Base-by-base conservation (phyloP, 306 rosid species). In the Crataegus laevigata region DNA sequence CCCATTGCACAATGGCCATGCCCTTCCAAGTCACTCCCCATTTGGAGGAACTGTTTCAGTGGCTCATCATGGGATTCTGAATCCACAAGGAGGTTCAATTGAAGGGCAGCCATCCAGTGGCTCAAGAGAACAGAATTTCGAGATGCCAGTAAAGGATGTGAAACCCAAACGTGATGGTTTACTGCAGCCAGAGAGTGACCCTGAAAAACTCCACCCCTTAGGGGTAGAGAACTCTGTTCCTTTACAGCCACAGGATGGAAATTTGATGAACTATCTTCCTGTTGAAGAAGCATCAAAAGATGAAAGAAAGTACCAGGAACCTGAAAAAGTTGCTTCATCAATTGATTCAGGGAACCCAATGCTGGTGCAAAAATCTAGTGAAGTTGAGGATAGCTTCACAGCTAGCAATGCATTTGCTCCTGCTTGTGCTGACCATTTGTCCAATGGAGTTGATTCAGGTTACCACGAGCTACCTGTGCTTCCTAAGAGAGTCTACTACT, bases 401-500 rank as follows among this genome's bases (percentile, higher is more conserved):
- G 55, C 90, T 52, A 63, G 77, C 67, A 80, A 71, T 77, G 86
- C 90, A 71, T 76, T 83, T 79, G 58, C 82, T 80, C 83, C 78
- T 67, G 85, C 78, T 75, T 83, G 75, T 85, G 68, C 81, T 51
- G 89, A 89, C 43, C 72, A 82, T 52, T 89, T 82, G 66, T 78
- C 97, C 71, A 86, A 73, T 73, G 85, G 83, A 38, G 83, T 83
- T 71, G 97, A 91, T 83, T 86, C 84, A 77, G 88, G 84, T 74
- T 82, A 59, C 83, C 84, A 79, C 24, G 98, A 94, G 81, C 90
- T 88, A 36, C 91, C 93, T 67, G 83, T 86, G 65, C 86, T 82
- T 79, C 85, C 90, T 79, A 90, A 80, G 73, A 91, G 98, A 90
- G 85, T 90, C 51, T 94, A 86, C 74, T 84, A 74, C 83, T 94